These are phyloP conservation scores for Trichoderma polysporum DNA, from an alignment of 2,329 filamentous ascomycete species.

Conservation along the genomic window DNA sequence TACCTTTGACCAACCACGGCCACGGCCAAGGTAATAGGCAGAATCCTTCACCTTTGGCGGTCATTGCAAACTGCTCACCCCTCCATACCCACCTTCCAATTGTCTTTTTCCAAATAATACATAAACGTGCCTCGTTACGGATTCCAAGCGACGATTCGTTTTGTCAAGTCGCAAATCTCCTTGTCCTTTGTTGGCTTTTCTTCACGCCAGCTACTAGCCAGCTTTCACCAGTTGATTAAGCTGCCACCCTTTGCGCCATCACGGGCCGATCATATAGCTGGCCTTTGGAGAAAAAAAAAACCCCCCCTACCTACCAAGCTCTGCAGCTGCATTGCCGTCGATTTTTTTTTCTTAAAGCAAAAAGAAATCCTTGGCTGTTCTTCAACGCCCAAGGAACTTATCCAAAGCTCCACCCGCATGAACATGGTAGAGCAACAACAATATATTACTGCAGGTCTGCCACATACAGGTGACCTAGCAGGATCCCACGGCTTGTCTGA, in stretches of 20 bases:
- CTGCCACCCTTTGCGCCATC: not conserved
- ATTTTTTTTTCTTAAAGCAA: not conserved
- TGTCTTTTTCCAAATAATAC: conserved; percentile 23
- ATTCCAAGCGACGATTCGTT: conserved; percentile 24
- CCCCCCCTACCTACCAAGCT: not conserved
- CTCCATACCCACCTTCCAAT: conserved; percentile 23
- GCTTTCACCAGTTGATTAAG: not conserved
- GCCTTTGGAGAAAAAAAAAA: not conserved
- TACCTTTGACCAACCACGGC: conserved; percentile 28
- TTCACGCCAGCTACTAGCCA: not conserved
- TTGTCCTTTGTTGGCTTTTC: not conserved
- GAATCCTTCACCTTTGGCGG: conserved; percentile 22
- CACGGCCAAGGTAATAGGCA: conserved; percentile 33
- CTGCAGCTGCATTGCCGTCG: not conserved
- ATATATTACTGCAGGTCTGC: conserved; percentile 36
- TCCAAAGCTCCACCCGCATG: conserved; percentile 22
- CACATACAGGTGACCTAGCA: conserved; percentile 34
- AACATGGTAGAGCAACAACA: conserved; percentile 40
- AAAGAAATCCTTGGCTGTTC: not conserved
- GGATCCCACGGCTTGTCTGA: conserved; percentile 31
- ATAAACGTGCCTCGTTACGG: conserved; percentile 29
- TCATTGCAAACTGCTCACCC: conserved; percentile 25
- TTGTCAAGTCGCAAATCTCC: not conserved
- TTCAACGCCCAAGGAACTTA: conserved; percentile 17
- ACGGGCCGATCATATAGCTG: not conserved